A percentile compares a stretch with the other conserved stretches of the same genome.
These are phyloP conservation scores for Collybia nuda DNA, from an alignment of 768 basidiomycete species.

Conservation along the genomic window DNA sequence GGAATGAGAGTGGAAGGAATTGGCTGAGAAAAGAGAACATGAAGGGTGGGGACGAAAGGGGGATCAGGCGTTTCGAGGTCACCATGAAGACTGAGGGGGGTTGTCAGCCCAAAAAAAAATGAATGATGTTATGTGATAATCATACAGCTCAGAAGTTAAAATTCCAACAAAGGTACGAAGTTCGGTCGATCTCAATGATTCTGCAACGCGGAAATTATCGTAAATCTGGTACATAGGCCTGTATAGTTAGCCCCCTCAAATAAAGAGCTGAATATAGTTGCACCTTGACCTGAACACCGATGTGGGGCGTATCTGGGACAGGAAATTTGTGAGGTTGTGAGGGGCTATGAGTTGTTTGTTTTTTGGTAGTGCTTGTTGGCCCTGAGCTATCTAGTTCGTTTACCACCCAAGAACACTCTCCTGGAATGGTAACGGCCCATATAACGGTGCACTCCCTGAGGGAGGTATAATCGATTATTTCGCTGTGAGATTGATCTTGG, in stretches of 20 bases:
- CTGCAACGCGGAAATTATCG: conserved; percentile 36
- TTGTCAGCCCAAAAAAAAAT: conserved; percentile 10
- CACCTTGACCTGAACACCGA: conserved; percentile 78
- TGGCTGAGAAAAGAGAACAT: conserved; percentile 56
- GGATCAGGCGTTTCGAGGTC: conserved; percentile 37
- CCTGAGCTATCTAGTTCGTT: conserved; percentile 10
- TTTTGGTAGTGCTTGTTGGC: background rate
- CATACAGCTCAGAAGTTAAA: conserved; percentile 64
- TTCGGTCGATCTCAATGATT: conserved; percentile 59
- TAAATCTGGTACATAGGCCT: conserved; percentile 49
- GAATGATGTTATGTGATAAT: conserved; percentile 12
- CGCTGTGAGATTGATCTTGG: background rate
- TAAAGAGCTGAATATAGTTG: background rate
- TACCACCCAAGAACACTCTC: conserved; percentile 59
- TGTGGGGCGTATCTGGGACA: conserved; percentile 45
- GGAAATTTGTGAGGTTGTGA: conserved; percentile 65
- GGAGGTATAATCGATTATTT: conserved; percentile 40
- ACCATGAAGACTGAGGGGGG: conserved; percentile 30
- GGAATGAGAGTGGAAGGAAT: conserved; percentile 40
- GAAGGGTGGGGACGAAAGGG: conserved; percentile 58
- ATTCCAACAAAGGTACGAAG: conserved; percentile 73
- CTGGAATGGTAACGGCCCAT: conserved; percentile 79
- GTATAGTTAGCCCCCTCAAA: background rate
- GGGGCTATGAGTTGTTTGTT: conserved; percentile 7
- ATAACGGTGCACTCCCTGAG: conserved; percentile 63